Evolutionary conservation across 139 green algal genomes (phyloP).

Genomic region (Chlamydomonas schloesseri): DNA sequence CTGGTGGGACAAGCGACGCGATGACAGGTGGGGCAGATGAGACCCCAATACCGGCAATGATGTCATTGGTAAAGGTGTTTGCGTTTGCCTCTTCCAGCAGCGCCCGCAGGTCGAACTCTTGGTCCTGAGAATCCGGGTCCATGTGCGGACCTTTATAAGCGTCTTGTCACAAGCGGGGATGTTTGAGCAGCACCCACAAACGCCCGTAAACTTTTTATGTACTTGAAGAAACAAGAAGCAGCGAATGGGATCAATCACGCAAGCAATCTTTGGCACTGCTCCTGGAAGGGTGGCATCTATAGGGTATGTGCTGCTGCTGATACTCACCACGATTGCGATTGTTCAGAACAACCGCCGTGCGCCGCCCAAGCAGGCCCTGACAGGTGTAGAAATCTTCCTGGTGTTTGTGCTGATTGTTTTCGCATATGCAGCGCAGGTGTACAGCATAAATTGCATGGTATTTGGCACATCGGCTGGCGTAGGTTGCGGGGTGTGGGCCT

Average conservation of each 20-base stretch:
- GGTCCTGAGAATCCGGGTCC: too few species aligned
- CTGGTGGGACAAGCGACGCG: too few species aligned
- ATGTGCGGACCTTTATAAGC: too few species aligned
- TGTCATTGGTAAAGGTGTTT: too few species aligned
- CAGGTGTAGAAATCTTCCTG: not conserved
- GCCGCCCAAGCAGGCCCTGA: not conserved
- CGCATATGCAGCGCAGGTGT: not conserved
- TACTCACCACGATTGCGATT: not conserved
- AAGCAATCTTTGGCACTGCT: not conserved
- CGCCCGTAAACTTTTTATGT: too few species aligned
- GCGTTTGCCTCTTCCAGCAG: too few species aligned
- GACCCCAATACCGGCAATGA: too few species aligned
- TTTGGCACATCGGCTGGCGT: not conserved
- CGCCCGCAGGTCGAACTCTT: too few species aligned
- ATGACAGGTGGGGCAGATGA: too few species aligned
- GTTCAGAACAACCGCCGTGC: not conserved
- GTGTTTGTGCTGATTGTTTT: not conserved
- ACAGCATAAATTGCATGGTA: not conserved
- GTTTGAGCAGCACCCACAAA: too few species aligned
- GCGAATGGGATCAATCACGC: not conserved
- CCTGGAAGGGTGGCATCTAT: not conserved
- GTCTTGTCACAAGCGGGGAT: too few species aligned
- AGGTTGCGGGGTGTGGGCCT: not conserved
- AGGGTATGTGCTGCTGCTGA: not conserved
- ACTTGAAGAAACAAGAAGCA: too few species aligned